Conservation (phyloP, 495 filamentous ascomycete genomes). For the Rusavskia elegans region DNA sequence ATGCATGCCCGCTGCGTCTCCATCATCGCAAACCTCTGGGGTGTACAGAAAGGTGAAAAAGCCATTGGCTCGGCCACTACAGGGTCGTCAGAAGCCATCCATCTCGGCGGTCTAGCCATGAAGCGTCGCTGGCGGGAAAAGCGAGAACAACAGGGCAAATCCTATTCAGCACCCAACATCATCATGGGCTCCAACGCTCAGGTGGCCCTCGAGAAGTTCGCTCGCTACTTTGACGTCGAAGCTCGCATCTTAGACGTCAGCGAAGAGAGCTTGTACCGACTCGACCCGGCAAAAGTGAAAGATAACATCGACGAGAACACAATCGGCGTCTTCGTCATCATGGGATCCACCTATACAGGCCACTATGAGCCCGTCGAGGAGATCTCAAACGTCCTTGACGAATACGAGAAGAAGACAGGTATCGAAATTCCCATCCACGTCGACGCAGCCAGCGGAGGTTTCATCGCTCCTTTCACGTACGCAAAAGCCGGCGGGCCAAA, state of each 20-base stretch:
- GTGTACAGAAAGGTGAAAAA: conserved; percentile 43
- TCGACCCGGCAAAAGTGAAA: conserved; percentile 47
- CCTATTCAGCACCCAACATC: conserved; percentile 51
- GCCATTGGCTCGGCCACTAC: conserved; percentile 61
- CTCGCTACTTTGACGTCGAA: conserved; percentile 67
- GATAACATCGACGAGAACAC: conserved; percentile 64
- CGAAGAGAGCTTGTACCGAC: conserved; percentile 40
- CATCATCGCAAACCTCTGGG: conserved; percentile 58
- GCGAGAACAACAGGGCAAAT: conserved; percentile 40
- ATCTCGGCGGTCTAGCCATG: conserved; percentile 63
- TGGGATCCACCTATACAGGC: conserved; percentile 62
- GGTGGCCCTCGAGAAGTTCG: conserved; percentile 56
- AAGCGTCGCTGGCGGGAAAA: conserved; percentile 64
- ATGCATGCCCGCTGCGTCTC: conserved; percentile 57
- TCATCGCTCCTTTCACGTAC: conserved; percentile 57
- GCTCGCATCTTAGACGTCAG: conserved; percentile 53
- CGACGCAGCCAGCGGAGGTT: conserved; percentile 56
- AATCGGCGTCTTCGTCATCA: conserved; percentile 60
- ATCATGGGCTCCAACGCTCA: conserved; percentile 68
- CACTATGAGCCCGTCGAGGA: conserved; percentile 65
- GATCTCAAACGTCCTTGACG: conserved; percentile 47
- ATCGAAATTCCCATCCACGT: conserved; percentile 60
- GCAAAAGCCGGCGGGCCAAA: conserved; percentile 41
- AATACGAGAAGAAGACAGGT: conserved; percentile 46
- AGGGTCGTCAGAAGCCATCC: conserved; percentile 58